Evolutionary conservation across 163 green algal genomes (phyloP).

Genomic region (Scenedesmus sp.): DNA sequence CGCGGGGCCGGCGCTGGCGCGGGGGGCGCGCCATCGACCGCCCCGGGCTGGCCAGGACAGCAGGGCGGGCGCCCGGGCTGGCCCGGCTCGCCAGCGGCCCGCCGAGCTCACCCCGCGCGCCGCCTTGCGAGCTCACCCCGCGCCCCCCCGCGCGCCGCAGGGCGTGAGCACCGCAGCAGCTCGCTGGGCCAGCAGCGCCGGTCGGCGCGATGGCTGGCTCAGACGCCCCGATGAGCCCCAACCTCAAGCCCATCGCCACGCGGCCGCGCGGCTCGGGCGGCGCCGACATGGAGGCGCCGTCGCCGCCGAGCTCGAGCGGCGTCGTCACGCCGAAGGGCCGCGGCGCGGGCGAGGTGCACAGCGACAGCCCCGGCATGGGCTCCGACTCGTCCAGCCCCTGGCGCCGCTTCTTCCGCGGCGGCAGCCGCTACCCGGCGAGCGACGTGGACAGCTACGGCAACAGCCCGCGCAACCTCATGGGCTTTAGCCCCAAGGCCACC

Average conservation of each 20-base stretch:
- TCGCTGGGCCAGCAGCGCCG: not conserved
- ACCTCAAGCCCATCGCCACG: slow-evolving; percentile 49
- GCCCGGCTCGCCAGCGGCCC: no score
- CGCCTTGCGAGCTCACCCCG: no score
- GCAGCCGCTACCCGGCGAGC: slow-evolving; percentile 41
- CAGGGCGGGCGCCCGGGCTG: no score
- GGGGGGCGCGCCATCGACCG: no score
- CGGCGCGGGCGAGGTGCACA: slow-evolving; percentile 11
- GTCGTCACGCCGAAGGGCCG: slow-evolving; percentile 45
- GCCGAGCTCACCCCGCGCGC: no score
- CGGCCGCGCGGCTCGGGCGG: slow-evolving; percentile 6
- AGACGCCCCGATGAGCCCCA: slow-evolving; percentile 44
- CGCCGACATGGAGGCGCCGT: slow-evolving; percentile 26
- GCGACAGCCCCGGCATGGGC: slow-evolving; percentile 38
- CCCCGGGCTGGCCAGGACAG: no score
- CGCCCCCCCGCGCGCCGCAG: no score
- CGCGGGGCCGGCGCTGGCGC: no score
- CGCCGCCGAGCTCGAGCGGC: slow-evolving; percentile 20
- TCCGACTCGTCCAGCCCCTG: slow-evolving; percentile 38
- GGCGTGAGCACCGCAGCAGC: not conserved
- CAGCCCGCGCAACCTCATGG: slow-evolving; percentile 47
- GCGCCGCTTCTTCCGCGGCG: slow-evolving; percentile 50
- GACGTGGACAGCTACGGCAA: slow-evolving; percentile 48
- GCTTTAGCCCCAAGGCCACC: slow-evolving; percentile 44
- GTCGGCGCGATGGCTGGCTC: slow-evolving; percentile 42